phyloP scores from a whole-genome alignment of 257 asterid species.

The Forsythia viridissima region DNA sequence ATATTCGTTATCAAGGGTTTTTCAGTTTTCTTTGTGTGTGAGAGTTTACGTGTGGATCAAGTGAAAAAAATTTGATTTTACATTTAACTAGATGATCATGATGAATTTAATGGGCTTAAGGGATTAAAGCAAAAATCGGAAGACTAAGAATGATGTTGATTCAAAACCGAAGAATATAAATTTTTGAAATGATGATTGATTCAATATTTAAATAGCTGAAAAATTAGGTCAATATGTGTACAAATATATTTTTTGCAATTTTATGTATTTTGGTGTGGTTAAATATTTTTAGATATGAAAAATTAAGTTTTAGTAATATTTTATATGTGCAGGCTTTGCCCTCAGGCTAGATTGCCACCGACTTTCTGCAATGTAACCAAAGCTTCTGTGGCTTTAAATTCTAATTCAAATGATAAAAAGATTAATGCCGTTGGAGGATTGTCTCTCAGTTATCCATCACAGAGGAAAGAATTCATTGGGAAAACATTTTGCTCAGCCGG shows the following conservation, averaged over 20 bases:
- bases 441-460: constrained; percentile 34
- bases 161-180: background rate
- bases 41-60: background rate
- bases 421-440: constrained; percentile 27
- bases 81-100: background rate
- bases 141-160: background rate
- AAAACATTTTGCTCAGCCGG: constrained; percentile 53
- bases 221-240: background rate
- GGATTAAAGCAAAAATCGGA: background rate
- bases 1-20: background rate
- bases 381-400: constrained; percentile 16
- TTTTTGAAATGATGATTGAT: background rate
- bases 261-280: background rate
- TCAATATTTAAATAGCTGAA: background rate
- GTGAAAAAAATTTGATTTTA: background rate
- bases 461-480: constrained; percentile 38
- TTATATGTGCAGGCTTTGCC: constrained; percentile 44
- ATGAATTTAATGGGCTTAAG: background rate
- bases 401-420: constrained; percentile 25
- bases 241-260: background rate
- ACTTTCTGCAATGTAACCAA: constrained; percentile 29
- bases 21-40: background rate
- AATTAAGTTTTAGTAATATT: constrained; percentile 2
- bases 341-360: constrained; percentile 29
- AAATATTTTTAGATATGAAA: constrained; percentile 7